These are phyloP conservation scores for Botryotinia globosa DNA, from an alignment of 2,329 filamentous ascomycete species.

Conservation along the genomic window DNA sequence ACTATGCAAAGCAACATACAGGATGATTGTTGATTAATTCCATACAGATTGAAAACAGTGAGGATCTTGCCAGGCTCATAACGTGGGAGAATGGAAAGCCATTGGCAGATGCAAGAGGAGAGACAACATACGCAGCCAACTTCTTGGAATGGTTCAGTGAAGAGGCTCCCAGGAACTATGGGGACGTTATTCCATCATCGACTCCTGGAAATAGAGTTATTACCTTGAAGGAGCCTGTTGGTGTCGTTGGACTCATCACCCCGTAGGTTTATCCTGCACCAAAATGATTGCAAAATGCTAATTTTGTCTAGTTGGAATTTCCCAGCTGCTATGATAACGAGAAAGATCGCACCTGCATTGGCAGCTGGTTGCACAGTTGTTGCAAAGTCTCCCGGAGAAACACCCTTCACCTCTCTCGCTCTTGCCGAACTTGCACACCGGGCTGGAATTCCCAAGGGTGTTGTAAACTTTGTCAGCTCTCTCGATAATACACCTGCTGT, in stretches of 20 bases:
- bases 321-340: slow-evolving; percentile 71
- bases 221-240: slow-evolving; percentile 79
- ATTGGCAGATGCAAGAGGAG: slow-evolving; percentile 68
- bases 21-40: slow-evolving; percentile 19
- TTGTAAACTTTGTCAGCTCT: slow-evolving; percentile 84
- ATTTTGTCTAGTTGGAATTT: slow-evolving; percentile 68
- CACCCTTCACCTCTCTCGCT: slow-evolving; percentile 85
- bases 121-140: slow-evolving; percentile 68
- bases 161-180: slow-evolving; percentile 71
- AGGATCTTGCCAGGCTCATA: slow-evolving; percentile 78
- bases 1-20: neutral
- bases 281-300: neutral
- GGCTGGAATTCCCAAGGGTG: slow-evolving; percentile 85
- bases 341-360: slow-evolving; percentile 70
- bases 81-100: slow-evolving; percentile 92
- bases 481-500: slow-evolving; percentile 76
- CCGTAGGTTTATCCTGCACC: slow-evolving; percentile 44
- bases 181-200: slow-evolving; percentile 70
- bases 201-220: slow-evolving; percentile 70
- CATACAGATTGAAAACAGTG: slow-evolving; percentile 58
- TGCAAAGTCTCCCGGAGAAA: slow-evolving; percentile 86
- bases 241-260: slow-evolving; percentile 78
- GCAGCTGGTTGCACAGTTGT: slow-evolving; percentile 96
- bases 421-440: slow-evolving; percentile 81
- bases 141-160: slow-evolving; percentile 83